These are phyloP conservation scores for Rubus idaeus DNA, from an alignment of 306 rosid species.

Conservation along the genomic window DNA sequence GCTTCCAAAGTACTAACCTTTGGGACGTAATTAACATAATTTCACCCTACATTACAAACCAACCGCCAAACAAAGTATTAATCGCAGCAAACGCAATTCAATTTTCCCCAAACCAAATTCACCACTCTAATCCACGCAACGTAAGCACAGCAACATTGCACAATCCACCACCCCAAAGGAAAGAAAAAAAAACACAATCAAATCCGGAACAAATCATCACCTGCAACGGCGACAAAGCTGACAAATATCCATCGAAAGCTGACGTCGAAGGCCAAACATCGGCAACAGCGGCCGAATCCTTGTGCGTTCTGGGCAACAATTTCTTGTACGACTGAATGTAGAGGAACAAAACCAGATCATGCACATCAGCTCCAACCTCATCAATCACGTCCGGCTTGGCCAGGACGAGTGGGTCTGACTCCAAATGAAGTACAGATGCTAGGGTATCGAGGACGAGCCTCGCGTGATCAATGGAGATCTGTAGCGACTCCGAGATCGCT, in stretches of 20 bases:
- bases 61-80: not conserved
- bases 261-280: conserved; percentile 99
- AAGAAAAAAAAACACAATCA: not conserved
- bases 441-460: conserved; percentile 75
- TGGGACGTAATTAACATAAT: not conserved
- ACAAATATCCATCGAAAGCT: conserved; percentile 95
- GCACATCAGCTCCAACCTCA: conserved; percentile 60
- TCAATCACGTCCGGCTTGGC: conserved; percentile 48
- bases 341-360: conserved; percentile 83
- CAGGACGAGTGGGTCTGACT: conserved; percentile 62
- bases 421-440: conserved; percentile 68
- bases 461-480: conserved; percentile 86
- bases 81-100: not conserved
- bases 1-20: not conserved
- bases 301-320: conserved; percentile 87
- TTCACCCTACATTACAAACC: not conserved
- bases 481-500: conserved; percentile 64
- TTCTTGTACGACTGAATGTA: conserved; percentile 95
- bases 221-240: conserved; percentile 98
- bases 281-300: conserved; percentile 91
- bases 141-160: not conserved
- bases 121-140: not conserved
- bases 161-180: not conserved
- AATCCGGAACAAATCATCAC: conserved; percentile 37
- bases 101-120: conserved; percentile 1